Conservation (phyloP, 1,284 basidiomycete species). For the Lentinus polychrous region DNA sequence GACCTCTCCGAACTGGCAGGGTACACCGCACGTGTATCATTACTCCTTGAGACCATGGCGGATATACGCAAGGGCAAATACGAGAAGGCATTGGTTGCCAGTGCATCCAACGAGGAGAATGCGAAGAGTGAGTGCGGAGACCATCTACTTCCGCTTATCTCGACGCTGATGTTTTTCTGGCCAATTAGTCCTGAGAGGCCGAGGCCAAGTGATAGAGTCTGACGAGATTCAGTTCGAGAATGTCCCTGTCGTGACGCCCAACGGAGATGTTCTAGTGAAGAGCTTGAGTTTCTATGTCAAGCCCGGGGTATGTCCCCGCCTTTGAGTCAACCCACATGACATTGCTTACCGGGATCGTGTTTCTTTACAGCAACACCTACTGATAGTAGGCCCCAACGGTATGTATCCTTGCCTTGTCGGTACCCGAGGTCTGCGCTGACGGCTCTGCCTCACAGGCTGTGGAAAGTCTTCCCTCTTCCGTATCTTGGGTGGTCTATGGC, state of each 20-base stretch:
- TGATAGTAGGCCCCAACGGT: conserved; percentile 93
- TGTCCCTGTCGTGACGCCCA: conserved; percentile 95
- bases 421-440: background rate
- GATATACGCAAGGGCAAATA: conserved; percentile 83
- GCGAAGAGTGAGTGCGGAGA: conserved; percentile 59
- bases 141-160: background rate
- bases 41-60: conserved; percentile 87
- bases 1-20: conserved; percentile 94
- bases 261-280: conserved; percentile 86
- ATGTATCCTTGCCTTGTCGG: conserved; percentile 8
- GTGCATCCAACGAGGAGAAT: conserved; percentile 73
- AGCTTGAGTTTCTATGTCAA: conserved; percentile 86
- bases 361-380: conserved; percentile 76
- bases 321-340: background rate
- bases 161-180: background rate
- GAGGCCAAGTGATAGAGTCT: conserved; percentile 77
- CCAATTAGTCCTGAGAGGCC: conserved; percentile 64
- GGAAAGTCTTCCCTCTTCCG: conserved; percentile 92
- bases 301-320: conserved; percentile 61
- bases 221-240: conserved; percentile 89
- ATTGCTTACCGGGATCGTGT: background rate
- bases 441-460: conserved; percentile 41
- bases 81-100: conserved; percentile 82
- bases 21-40: conserved; percentile 88
- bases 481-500: conserved; percentile 95